These are phyloP conservation scores for Fusarium keratoplasticum DNA, from an alignment of 2,329 filamentous ascomycete species.

Conservation along the genomic window DNA sequence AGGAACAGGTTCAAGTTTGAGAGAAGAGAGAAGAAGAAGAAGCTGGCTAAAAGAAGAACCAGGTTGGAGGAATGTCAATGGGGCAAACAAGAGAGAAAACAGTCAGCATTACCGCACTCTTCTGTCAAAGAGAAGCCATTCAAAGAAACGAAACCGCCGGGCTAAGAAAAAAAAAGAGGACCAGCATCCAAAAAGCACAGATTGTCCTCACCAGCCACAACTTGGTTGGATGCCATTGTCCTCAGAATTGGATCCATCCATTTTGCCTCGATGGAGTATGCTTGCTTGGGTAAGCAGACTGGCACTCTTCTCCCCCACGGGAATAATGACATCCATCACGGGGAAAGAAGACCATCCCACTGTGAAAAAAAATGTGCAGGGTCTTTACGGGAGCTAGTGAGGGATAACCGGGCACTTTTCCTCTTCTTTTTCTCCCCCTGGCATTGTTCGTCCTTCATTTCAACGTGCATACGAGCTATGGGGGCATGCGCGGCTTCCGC, in stretches of 20 bases:
- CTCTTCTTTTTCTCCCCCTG: background rate
- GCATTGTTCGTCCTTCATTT: conserved; percentile 37
- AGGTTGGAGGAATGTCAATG: conserved; percentile 11
- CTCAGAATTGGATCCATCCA: background rate
- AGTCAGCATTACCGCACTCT: conserved; percentile 14
- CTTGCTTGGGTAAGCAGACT: conserved; percentile 2
- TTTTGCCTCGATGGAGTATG: background rate
- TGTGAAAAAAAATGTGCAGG: conserved; percentile 15
- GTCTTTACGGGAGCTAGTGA: conserved; percentile 16
- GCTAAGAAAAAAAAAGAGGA: background rate
- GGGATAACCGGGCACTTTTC: conserved; percentile 7
- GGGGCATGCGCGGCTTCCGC: conserved; percentile 22
- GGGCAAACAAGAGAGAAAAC: conserved; percentile 15
- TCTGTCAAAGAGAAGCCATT: conserved; percentile 20
- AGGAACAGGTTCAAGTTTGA: background rate
- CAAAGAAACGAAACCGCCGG: background rate
- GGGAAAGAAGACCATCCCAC: background rate
- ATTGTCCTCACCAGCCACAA: conserved; percentile 31
- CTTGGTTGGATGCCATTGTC: conserved; percentile 5
- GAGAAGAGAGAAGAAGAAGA: background rate
- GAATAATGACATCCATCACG: conserved; percentile 14
- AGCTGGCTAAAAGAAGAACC: conserved; percentile 9
- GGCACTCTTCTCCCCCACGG: background rate
- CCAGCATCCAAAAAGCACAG: conserved; percentile 9
- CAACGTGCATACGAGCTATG: conserved; percentile 38